phyloP scores from a whole-genome alignment of 768 basidiomycete species.

The Coprinopsis strossmayeri region DNA sequence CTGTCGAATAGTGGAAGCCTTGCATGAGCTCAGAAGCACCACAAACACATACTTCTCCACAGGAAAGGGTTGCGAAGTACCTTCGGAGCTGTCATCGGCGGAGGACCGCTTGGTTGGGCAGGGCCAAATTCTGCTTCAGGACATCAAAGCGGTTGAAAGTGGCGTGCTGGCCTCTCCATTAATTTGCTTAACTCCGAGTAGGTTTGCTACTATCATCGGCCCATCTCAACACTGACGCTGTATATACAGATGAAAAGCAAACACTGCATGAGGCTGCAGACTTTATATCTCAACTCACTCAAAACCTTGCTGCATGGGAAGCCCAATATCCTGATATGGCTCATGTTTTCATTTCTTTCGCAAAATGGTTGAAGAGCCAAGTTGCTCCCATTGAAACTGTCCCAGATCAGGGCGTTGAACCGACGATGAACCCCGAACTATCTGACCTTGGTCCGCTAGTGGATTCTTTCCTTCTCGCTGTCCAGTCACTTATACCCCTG shows the following conservation, averaged over 20 bases:
- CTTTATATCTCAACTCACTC: neutral
- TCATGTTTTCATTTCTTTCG: slow-evolving; percentile 6
- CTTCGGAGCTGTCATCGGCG: neutral
- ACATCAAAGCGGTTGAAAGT: neutral
- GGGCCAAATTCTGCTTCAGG: neutral
- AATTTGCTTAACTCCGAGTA: neutral
- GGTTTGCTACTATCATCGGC: neutral
- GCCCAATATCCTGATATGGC: slow-evolving; percentile 1
- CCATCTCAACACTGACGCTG: neutral
- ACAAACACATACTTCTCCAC: neutral
- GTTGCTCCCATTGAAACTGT: neutral
- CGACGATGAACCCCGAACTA: neutral
- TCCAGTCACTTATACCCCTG: slow-evolving; percentile 45
- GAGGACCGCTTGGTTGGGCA: neutral
- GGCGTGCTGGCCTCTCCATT: neutral
- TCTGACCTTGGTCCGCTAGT: slow-evolving; percentile 36
- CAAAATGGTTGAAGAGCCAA: neutral
- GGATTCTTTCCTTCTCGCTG: slow-evolving; percentile 54
- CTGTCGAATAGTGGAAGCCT: neutral
- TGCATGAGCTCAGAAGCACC: neutral
- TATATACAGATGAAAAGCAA: neutral
- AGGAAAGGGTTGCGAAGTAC: neutral
- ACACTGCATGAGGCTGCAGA: neutral
- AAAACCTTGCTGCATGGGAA: neutral
- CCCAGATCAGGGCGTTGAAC: neutral